Conservation (phyloP, 495 filamentous ascomycete genomes). For the Penicillium antarcticum region DNA sequence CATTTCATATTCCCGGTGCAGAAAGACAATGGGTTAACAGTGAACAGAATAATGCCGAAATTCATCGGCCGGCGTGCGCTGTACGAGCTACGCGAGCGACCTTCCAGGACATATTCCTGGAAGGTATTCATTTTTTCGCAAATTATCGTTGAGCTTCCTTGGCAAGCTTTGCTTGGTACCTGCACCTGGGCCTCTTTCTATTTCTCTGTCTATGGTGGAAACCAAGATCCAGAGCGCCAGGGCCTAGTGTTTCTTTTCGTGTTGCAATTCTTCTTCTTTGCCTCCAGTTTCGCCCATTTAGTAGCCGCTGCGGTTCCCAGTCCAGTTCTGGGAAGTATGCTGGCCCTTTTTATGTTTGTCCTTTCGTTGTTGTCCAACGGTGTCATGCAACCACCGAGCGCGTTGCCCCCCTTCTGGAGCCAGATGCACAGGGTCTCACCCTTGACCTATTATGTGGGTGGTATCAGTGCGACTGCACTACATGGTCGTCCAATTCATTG, state of each 20-base stretch:
- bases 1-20: too few species aligned
- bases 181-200: conserved; percentile 9
- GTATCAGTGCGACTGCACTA: conserved; percentile 51
- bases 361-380: conserved; percentile 49
- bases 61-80: conserved; percentile 3
- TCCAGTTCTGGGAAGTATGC: conserved; percentile 37
- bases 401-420: conserved; percentile 64
- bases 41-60: conserved; percentile 6
- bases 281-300: conserved; percentile 53
- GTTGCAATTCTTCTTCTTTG: conserved; percentile 43
- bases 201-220: conserved; percentile 43
- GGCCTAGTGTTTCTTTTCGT: conserved; percentile 50
- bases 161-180: conserved; percentile 56
- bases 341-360: conserved; percentile 50
- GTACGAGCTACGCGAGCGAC: conserved; percentile 33
- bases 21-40: neutral
- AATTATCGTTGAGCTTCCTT: conserved; percentile 63
- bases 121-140: conserved; percentile 59
- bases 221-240: conserved; percentile 38
- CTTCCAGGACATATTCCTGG: conserved; percentile 58
- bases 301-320: conserved; percentile 51
- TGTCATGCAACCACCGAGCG: conserved; percentile 55
- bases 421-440: conserved; percentile 68
- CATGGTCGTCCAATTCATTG: conserved; percentile 51
- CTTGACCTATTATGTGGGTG: conserved; percentile 57